A percentile compares a stretch with the other conserved stretches of the same genome.
Evolutionary conservation across 2,329 filamentous ascomycete genomes (phyloP).

Genomic region (Diaporthe amygdali): DNA sequence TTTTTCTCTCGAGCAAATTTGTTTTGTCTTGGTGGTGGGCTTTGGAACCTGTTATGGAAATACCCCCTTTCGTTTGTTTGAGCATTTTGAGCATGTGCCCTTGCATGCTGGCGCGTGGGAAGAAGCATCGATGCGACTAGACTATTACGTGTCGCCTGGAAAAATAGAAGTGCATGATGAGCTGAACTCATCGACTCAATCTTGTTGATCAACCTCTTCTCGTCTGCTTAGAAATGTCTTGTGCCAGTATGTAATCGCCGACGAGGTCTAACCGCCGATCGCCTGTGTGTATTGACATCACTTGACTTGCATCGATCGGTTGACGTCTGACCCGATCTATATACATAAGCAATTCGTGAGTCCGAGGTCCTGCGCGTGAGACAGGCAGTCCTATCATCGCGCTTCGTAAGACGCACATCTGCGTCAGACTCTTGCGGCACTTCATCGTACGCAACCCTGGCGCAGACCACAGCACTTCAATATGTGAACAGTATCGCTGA

Average conservation of each 20-base stretch:
- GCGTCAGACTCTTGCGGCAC: not conserved
- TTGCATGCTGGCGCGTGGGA: not conserved
- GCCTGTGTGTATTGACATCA: too few species aligned
- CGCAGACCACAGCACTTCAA: not conserved
- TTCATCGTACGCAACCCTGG: not conserved
- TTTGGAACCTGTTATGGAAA: constrained; percentile 17
- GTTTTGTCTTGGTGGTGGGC: constrained; percentile 3
- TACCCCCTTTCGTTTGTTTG: constrained; percentile 14
- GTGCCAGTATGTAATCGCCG: too few species aligned
- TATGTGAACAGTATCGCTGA: not conserved
- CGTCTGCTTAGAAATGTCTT: not conserved
- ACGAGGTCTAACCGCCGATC: too few species aligned
- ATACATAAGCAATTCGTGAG: too few species aligned
- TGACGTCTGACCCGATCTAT: too few species aligned
- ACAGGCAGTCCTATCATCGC: not conserved
- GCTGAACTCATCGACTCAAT: not conserved
- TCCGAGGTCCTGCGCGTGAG: too few species aligned
- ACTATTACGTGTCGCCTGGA: not conserved
- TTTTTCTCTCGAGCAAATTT: not conserved
- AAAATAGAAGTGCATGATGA: not conserved
- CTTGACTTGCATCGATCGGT: too few species aligned
- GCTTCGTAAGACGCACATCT: not conserved
- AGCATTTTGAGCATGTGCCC: not conserved
- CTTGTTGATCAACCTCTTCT: not conserved
- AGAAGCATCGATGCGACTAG: not conserved